Evolutionary conservation across 2,329 filamentous ascomycete genomes (phyloP), one percentile per base, ranked within the genome.

Genomic region (Colletotrichum sp.): DNA sequence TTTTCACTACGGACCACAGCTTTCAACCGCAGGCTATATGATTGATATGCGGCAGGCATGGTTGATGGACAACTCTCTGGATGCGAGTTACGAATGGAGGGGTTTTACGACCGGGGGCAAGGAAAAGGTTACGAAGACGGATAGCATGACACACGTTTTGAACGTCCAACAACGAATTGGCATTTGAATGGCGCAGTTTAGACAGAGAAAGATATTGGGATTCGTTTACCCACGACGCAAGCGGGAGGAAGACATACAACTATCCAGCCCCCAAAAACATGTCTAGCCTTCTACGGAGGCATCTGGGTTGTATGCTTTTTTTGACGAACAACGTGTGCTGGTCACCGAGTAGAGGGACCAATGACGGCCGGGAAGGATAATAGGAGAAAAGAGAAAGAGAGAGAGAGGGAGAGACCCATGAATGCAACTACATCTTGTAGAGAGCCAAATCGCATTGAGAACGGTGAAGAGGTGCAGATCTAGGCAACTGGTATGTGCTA

Each of bases 171-270:
- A 60, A 76, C 64, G 68, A 70, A 60, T 71, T 72, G 64, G 74
- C 74, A 76, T 76, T 73, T 68, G 59, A 64, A 76, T 59, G 70
- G 74, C 74, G 74, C 39, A 74, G 74, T 61, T 65, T 75, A 75
- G 73, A 75, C 55, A 72, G 64, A 68, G 69, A 64, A 72, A 68
- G 63, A 55, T 48, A 61, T 28, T 43, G 32, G 32, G 52, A 43
- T 64, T 36, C 43, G 36, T 63, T 64, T 57, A 57, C 70, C 73
- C 64, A 48, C 30, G 7, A 63, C 26, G 10, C 21, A 16, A 26
- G 18, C 13, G 52, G 34, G 32, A 30, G 55, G 34, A 26, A n/a
- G 24, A 32, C n/a, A 26, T n/a, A 59, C 26, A 59, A 5, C 55
- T 13, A 16, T 30, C 55, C 55, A 59, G 3, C 55, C 26, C 24